A percentile compares a stretch with the other conserved stretches of the same genome.
Evolutionary conservation across 768 basidiomycete species (phyloP).

Genomic region (Collybia mongolica): DNA sequence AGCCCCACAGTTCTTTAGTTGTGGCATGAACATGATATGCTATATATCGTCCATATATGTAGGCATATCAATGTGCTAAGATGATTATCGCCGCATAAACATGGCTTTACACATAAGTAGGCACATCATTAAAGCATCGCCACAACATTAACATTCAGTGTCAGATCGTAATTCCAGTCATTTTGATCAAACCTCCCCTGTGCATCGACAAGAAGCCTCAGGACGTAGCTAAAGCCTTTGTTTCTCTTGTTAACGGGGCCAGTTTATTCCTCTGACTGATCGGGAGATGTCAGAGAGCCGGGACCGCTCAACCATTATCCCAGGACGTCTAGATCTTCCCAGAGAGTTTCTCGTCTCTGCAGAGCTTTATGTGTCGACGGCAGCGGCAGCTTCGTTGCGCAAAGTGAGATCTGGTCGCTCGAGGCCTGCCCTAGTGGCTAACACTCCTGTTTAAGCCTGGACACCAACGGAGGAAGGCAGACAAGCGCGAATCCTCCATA

Average conservation of each 20-base stretch:
- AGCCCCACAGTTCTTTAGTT: too few relatives aligned
- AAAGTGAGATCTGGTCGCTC: conserved; percentile 43
- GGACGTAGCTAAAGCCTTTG: too few relatives aligned
- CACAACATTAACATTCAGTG: conserved; percentile 2
- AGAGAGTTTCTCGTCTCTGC: conserved; percentile 61
- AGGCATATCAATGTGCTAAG: too few relatives aligned
- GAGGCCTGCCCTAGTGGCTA: conserved; percentile 4
- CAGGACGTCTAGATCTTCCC: conserved; percentile 16
- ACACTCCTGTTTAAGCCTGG: conserved; percentile 31
- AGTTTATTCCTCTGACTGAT: not conserved
- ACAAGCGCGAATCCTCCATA: conserved; percentile 47
- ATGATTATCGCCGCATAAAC: too few relatives aligned
- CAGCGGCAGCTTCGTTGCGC: conserved; percentile 47
- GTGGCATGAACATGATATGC: too few relatives aligned
- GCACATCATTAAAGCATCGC: conserved; percentile 6
- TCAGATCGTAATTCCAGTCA: not conserved
- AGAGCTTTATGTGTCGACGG: conserved; percentile 60
- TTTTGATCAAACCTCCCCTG: not conserved
- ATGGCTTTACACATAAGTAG: too few relatives aligned
- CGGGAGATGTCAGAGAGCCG: conserved; percentile 31
- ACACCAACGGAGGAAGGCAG: conserved; percentile 49
- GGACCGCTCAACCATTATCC: conserved; percentile 20
- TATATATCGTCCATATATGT: too few relatives aligned
- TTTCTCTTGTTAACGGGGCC: too few relatives aligned
- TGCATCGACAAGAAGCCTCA: too few relatives aligned